Base-by-base conservation (phyloP, 768 basidiomycete species). In the Sporobolomyces roseus region DNA sequence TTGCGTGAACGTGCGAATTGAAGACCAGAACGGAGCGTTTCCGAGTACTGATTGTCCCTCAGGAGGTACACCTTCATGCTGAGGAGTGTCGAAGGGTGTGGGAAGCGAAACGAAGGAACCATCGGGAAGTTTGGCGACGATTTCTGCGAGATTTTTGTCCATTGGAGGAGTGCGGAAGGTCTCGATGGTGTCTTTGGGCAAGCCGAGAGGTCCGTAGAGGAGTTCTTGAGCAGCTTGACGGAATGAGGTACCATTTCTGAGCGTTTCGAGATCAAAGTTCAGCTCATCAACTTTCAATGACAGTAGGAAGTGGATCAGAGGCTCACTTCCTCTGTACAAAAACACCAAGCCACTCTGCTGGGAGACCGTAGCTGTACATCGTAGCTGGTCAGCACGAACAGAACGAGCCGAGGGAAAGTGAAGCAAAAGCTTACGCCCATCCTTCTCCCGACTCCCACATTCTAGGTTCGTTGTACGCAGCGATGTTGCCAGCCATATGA, bases 121-220 rank as follows among this genome's bases (percentile, higher is more conserved):
- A 17, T 60, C 58, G 7, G 43, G 12, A 0, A 43, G 14, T 30
- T 53, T 48, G 27, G 38, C 36, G 27, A 30, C n/a, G n/a, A 68
- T 27, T 25, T 48, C 48, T 43, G 52, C 51, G 4, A 21, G 35
- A 35, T 61, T 51, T 14, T 25, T 36, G 12, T 41, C 14, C 68
- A 70, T 61, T 16, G 19, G 21, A 12, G 63, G 52, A 3, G 56
- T 55, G n/a, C 27, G 29, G 55, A 50, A 70, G 32, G 17, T 29
- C 48, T 70, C 69, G 46, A 70, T 36, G n/a, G 52, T 58, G 41
- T 61, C 53, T 8, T 46, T 45, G 1, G 49, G 27, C 49, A 70
- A 25, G 36, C 29, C 25, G 59, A 70, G 60, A 17, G 63, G 69
- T 12, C 25, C 16, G 64, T 55, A 51, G 19, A 65, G 16, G 63